These are phyloP conservation scores for Forsythia suspensa DNA, from an alignment of 257 asterid genomes.

Conservation along the genomic window DNA sequence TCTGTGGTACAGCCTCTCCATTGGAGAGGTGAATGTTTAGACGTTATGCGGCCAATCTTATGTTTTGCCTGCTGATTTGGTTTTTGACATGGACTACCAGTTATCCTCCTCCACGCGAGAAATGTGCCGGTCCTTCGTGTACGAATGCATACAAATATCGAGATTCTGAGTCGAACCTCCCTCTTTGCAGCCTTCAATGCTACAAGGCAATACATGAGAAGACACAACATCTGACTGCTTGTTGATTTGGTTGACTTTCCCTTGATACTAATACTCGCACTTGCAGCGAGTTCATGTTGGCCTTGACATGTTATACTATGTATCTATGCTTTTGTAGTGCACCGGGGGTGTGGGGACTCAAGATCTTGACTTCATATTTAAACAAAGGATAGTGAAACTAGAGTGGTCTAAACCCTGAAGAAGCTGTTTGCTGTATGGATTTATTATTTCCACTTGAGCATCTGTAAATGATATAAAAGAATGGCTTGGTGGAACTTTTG, in stretches of 20 bases:
- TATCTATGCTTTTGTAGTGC: not conserved
- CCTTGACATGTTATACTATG: not conserved
- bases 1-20: not conserved
- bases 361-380: not conserved
- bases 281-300: not conserved
- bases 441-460: not conserved
- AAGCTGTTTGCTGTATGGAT: not conserved
- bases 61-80: not conserved
- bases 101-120: constrained; percentile 80
- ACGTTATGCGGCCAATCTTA: not conserved
- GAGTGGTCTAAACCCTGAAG: no score
- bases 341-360: not conserved
- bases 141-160: constrained; percentile 72
- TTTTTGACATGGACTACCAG: constrained; percentile 39
- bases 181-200: constrained; percentile 82
- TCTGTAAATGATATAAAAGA: not conserved
- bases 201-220: constrained; percentile 61
- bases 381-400: not conserved
- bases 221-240: constrained; percentile 39
- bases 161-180: constrained; percentile 71
- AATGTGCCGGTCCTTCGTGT: constrained; percentile 78
- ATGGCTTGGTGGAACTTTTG: not conserved
- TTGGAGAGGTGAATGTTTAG: not conserved
- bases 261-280: not conserved
- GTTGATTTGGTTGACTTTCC: constrained; percentile 26